Evolutionary conservation across 208 protist species (phyloP), one percentile per base, ranked within the genome.

Genomic region (Wallacemonas rigidus): DNA sequence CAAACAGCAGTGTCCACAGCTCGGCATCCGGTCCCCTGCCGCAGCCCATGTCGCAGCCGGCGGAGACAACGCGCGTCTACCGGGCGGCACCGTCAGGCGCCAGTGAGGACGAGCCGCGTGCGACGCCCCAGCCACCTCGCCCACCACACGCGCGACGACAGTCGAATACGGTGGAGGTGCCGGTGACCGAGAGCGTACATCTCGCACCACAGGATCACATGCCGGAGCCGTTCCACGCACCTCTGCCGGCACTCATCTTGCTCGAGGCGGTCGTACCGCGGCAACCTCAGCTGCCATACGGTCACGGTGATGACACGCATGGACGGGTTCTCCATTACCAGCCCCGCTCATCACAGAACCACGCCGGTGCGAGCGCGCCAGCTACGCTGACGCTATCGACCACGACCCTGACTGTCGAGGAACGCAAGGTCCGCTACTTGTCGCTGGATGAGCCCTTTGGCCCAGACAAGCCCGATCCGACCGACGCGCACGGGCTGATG

Each of bases 341-440:
- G 60, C 50, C 51, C 40, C 12, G 38, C 53, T 6, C 45, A 12
- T 12, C 45, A n/a, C 43, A 17, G 8, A n/a, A 1, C 44, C n/a
- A 39, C 7, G 50, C 3, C 17, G 48, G 2, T 14, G 40, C 12
- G n/a, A 5, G 1, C 50, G 60, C 40, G 51, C 63, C 74, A 14
- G 69, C 64, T 41, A 76, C 72, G 15, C 12, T 87, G 51, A 71
- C 73, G 64, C 74, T 91, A 44, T 82, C 81, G 51, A 91, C 86
- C 3, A 86, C 83, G 26, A 91, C 86, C 8, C 71, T 91, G 26
- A 91, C 75, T 11, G 85, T 75, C 50, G 74, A 82, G 38, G 67
- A 76, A n/a, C 79, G 78, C 70, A 87, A 87, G 64, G 81, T 89
- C 63, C 78, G 81, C 40, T 92, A 92, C 70, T 14, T 85, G 65